Conservation (phyloP, 805 yeast genomes). For the Pichia sporocuriosa region DNA sequence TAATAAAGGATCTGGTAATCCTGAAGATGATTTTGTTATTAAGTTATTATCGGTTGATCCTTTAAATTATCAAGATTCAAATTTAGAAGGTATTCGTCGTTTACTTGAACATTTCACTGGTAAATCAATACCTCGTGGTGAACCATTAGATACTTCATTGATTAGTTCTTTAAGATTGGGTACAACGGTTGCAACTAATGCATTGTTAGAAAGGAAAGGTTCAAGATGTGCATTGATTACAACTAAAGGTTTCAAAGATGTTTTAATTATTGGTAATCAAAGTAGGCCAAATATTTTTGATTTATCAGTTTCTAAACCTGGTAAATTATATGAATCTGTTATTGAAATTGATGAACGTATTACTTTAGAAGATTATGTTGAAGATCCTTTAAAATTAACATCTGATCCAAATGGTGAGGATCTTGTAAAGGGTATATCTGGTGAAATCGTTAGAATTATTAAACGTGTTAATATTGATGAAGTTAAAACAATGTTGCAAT, state of each 20-base stretch:
- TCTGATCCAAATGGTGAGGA: constrained; percentile 27
- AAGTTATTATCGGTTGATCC: constrained; percentile 88
- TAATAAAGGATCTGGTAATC: constrained; percentile 42
- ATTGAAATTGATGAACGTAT: constrained; percentile 87
- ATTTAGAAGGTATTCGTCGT: constrained; percentile 83
- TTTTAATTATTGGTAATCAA: constrained; percentile 81
- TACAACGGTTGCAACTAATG: constrained; percentile 94
- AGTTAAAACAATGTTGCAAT: constrained; percentile 35
- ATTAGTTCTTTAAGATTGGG: constrained; percentile 80
- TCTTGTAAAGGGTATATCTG: constrained; percentile 53
- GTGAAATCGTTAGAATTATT: constrained; percentile 58
- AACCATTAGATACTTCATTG: constrained; percentile 51
- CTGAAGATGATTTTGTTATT: constrained; percentile 55
- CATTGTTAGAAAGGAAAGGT: constrained; percentile 87
- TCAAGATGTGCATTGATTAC: constrained; percentile 80
- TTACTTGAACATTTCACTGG: constrained; percentile 57
- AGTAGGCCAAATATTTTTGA: constrained; percentile 88
- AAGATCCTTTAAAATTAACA: constrained; percentile 47
- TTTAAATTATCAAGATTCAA: constrained; percentile 80
- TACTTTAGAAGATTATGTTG: constrained; percentile 73
- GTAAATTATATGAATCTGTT: constrained; percentile 65
- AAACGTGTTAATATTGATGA: constrained; percentile 41
- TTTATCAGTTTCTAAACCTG: constrained; percentile 64
- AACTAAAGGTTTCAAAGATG: constrained; percentile 83
- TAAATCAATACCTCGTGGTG: constrained; percentile 48